Evolutionary conservation across 352 stramenopile species (phyloP), one percentile per base, ranked within the genome.

Genomic region (Globisporangium polare): DNA sequence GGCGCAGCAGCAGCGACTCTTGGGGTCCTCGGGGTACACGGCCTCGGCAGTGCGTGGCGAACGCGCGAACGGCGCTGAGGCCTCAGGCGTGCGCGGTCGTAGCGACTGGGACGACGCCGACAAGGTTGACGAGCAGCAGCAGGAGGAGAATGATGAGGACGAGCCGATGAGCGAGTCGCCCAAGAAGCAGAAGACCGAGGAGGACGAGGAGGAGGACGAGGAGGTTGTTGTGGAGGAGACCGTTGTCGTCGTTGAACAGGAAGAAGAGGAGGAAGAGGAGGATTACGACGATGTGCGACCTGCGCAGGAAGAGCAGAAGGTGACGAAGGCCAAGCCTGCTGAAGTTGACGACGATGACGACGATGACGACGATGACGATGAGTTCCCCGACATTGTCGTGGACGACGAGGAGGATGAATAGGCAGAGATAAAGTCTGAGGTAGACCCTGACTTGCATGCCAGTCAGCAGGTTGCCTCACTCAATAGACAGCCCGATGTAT

Each of bases 341-440:
- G 18, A 8, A 27, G 60, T 60, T 2, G 37, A 57, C 24, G 65
- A 78, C 26, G 60, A 63, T 2, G 37, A 57, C 24, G 65, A 78
- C 26, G 62, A 74, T 5, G 60, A 66, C 10, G 69, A 75, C 17
- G 66, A 90, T 41, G 82, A 92, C 50, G 81, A 89, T 33, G 83
- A 94, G 57, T 92, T 94, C 61, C 86, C 86, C 0, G 83, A 94
- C 51, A 94, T 94, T 60, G 80, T 94, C 12, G 74, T 82, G 45
- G 82, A 88, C 58, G 83, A 93, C 53, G 74, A 85, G 13, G 78
- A 80, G 26, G 73, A 87, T 46, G 67, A 76, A 52, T 82, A 83
- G 50, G 66, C 3, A n/a, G n/a, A 24, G 20, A 26, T 3, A 31
- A 18, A 17, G 12, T 20, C 26, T 26, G 3, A 46, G 41, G 12